Conservation (phyloP, 2,329 filamentous ascomycete genomes). For the Phyllachora maydis region DNA sequence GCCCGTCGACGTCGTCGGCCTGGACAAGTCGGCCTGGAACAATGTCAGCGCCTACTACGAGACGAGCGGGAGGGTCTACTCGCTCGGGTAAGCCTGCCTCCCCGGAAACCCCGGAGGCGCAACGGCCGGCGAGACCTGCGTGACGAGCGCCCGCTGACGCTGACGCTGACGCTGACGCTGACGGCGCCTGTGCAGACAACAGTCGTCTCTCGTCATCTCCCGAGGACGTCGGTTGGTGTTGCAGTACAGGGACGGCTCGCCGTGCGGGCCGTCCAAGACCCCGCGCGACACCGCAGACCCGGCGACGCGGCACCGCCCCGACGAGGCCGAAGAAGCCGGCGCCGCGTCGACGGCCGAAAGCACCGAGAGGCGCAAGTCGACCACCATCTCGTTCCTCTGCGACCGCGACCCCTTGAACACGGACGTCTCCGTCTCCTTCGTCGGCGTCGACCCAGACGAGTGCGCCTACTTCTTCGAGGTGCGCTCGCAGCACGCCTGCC, state of each 20-base stretch:
- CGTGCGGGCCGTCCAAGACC: constrained; percentile 29
- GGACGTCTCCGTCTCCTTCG: constrained; percentile 57
- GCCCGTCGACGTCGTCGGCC: constrained; percentile 39
- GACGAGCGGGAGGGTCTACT: constrained; percentile 42
- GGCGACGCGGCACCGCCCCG: too few relatives aligned
- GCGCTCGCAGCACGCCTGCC: constrained; percentile 65
- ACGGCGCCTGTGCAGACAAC: constrained; percentile 18
- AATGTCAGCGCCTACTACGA: constrained; percentile 68
- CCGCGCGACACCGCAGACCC: constrained; percentile 16
- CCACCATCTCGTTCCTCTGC: constrained; percentile 84
- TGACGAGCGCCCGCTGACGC: constrained; percentile 1
- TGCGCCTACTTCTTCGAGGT: constrained; percentile 95
- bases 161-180: constrained; percentile 1
- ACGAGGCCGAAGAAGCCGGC: constrained; percentile 12
- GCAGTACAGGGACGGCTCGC: constrained; percentile 59
- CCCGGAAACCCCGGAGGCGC: too few relatives aligned
- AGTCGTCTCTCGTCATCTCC: constrained; percentile 30
- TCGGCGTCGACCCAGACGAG: constrained; percentile 65
- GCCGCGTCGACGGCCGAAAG: too few relatives aligned
- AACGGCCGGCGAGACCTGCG: too few relatives aligned
- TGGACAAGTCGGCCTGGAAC: constrained; percentile 38
- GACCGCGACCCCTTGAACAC: constrained; percentile 57
- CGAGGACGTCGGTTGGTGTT: constrained; percentile 57
- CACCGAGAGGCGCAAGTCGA: constrained; percentile 42
- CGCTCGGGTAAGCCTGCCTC: constrained; percentile 59